These are phyloP conservation scores for Hyaloscypha bicolor DNA, from an alignment of 495 filamentous ascomycete genomes.

Conservation along the genomic window DNA sequence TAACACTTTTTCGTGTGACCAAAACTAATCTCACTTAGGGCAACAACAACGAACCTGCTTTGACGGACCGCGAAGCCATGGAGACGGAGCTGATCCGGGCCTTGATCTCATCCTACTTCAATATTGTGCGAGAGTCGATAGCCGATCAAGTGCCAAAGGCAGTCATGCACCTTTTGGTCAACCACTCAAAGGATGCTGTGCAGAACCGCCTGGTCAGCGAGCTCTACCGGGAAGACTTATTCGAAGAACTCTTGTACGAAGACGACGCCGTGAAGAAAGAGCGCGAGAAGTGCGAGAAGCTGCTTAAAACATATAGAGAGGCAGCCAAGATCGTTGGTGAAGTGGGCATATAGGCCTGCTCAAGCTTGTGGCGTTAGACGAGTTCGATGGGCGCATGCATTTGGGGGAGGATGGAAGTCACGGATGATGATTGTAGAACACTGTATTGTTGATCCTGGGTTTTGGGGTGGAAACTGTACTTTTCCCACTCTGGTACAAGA, in stretches of 20 bases:
- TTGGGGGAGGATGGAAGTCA: constrained; percentile 17
- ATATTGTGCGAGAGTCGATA: constrained; percentile 95
- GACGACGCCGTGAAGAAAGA: constrained; percentile 97
- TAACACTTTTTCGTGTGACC: neutral
- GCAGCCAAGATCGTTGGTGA: constrained; percentile 97
- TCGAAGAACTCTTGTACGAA: constrained; percentile 93
- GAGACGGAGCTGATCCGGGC: constrained; percentile 97
- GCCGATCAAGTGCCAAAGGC: constrained; percentile 98
- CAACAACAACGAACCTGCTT: constrained; percentile 68
- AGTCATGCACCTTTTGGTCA: constrained; percentile 97
- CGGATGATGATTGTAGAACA: constrained; percentile 33
- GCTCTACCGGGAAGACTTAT: constrained; percentile 91
- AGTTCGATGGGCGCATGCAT: constrained; percentile 25
- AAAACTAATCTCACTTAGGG: constrained; percentile 42
- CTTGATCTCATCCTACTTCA: constrained; percentile 96
- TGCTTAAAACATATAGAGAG: constrained; percentile 92
- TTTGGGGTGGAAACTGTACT: constrained; percentile 17
- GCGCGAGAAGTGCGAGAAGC: constrained; percentile 94
- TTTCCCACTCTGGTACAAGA: constrained; percentile 13
- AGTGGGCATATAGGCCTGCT: constrained; percentile 64
- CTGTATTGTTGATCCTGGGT: constrained; percentile 26
- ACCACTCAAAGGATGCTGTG: constrained; percentile 95
- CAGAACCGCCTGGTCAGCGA: constrained; percentile 96
- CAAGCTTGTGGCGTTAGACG: constrained; percentile 16
- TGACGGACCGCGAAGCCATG: constrained; percentile 93